Conservation (phyloP, 106 monocot species). For the Dendrobium chrysotoxum region DNA sequence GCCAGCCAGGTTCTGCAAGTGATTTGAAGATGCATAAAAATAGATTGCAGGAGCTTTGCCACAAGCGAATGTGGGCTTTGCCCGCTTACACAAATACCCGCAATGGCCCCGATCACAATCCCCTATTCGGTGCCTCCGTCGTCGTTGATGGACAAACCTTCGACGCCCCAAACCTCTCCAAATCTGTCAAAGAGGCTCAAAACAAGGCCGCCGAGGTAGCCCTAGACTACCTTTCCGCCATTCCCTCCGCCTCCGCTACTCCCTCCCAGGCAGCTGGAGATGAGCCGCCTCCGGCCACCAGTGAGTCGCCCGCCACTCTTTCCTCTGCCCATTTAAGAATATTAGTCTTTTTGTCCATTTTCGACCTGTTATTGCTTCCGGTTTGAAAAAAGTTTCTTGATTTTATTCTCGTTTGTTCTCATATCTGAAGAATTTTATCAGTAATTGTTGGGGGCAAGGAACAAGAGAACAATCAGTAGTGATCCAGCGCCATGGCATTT, state of each 20-base stretch:
- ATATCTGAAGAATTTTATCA: not conserved
- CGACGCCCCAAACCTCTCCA: constrained; percentile 22
- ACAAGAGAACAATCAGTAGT: not conserved
- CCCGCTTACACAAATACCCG: constrained; percentile 42
- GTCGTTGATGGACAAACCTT: constrained; percentile 36
- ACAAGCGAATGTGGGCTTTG: constrained; percentile 22
- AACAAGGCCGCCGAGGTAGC: constrained; percentile 30
- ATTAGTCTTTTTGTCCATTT: not conserved
- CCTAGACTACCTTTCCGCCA: constrained; percentile 11
- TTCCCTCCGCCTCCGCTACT: not conserved
- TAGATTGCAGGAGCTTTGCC: constrained; percentile 58
- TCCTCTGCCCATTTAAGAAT: not conserved
- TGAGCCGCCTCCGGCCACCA: not conserved
- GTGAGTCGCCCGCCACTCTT: not conserved
- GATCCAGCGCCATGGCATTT: not conserved
- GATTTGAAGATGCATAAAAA: constrained; percentile 37
- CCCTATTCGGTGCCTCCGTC: constrained; percentile 45
- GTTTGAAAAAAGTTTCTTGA: not conserved
- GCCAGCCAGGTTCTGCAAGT: no score
- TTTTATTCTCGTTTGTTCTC: not conserved
- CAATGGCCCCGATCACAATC: constrained; percentile 47
- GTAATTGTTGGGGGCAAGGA: not conserved
- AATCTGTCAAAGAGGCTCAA: constrained; percentile 46
- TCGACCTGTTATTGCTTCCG: not conserved
- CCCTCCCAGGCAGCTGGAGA: not conserved